A percentile compares a stretch with the other conserved stretches of the same genome.
phyloP scores from a whole-genome alignment of 2,329 filamentous ascomycete species.

The Alternaria solani region DNA sequence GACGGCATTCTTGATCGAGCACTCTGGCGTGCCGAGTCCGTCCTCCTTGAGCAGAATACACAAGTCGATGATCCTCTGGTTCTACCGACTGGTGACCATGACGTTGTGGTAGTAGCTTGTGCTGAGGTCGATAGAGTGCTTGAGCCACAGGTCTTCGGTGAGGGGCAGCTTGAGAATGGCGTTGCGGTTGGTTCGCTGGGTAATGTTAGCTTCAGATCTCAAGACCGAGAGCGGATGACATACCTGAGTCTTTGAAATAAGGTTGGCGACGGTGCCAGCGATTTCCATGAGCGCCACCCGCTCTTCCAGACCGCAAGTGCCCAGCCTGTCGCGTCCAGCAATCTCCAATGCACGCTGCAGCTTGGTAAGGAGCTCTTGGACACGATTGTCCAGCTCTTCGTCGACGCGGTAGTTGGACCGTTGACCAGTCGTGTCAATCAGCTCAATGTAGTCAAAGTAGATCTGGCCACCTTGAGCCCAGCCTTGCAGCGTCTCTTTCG shows the following conservation, averaged over 20 bases:
- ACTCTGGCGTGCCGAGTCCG: not conserved
- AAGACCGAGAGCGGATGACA: not conserved
- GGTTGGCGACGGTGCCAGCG: conserved; percentile 74
- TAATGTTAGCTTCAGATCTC: conserved; percentile 42
- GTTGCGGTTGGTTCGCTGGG: conserved; percentile 42
- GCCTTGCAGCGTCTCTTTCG: conserved; percentile 62
- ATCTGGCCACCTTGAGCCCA: conserved; percentile 85
- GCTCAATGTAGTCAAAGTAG: conserved; percentile 70
- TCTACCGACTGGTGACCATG: conserved; percentile 23
- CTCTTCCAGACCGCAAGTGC: conserved; percentile 58
- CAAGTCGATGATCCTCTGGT: not conserved
- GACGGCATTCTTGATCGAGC: not conserved
- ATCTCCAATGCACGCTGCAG: conserved; percentile 49
- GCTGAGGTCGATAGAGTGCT: conserved; percentile 74
- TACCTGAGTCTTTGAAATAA: conserved; percentile 61
- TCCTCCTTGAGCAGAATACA: not conserved
- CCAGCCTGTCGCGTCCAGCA: conserved; percentile 51
- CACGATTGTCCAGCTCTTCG: conserved; percentile 43
- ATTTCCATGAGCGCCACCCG: conserved; percentile 83
- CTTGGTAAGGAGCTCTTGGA: conserved; percentile 41
- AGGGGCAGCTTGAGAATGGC: conserved; percentile 69
- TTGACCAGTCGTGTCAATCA: conserved; percentile 53
- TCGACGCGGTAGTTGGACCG: conserved; percentile 40
- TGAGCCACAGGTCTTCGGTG: conserved; percentile 75
- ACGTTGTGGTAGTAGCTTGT: conserved; percentile 72